Evolutionary conservation across 345 rosid species (phyloP).

Genomic region (Pelargonium nanum): DNA sequence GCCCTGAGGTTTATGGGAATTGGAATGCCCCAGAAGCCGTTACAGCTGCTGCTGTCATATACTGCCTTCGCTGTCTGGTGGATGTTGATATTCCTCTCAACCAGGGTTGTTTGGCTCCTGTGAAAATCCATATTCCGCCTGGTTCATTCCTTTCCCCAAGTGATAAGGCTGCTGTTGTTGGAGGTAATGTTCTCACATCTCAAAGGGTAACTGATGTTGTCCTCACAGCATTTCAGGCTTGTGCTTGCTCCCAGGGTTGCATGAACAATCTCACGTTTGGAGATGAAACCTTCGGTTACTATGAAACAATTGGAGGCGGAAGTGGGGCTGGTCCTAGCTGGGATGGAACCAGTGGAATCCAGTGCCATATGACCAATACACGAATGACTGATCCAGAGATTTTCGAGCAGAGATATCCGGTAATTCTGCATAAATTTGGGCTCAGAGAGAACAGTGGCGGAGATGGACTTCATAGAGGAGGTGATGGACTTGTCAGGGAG

Average conservation of each 20-base stretch:
- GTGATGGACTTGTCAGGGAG: slow-evolving; percentile 84
- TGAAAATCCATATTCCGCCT: slow-evolving; percentile 55
- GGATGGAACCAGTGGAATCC: slow-evolving; percentile 92
- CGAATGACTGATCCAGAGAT: slow-evolving; percentile 99
- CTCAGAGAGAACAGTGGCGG: slow-evolving; percentile 84
- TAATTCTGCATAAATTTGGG: slow-evolving; percentile 68
- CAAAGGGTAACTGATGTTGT: slow-evolving; percentile 87
- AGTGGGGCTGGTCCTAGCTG: slow-evolving; percentile 86
- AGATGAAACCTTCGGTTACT: slow-evolving; percentile 75
- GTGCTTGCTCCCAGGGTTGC: slow-evolving; percentile 96
- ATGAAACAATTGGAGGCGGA: slow-evolving; percentile 94
- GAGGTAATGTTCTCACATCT: slow-evolving; percentile 91
- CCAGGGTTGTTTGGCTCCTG: slow-evolving; percentile 94
- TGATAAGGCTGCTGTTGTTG: slow-evolving; percentile 92
- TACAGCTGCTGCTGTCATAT: slow-evolving; percentile 87
- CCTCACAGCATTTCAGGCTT: slow-evolving; percentile 79
- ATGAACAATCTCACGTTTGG: slow-evolving; percentile 99
- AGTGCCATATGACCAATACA: slow-evolving; percentile 97
- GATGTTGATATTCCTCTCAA: slow-evolving; percentile 88
- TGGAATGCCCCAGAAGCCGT: slow-evolving; percentile 99
- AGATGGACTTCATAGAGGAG: slow-evolving; percentile 59
- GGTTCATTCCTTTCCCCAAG: slow-evolving; percentile 91
- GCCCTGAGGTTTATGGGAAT: slow-evolving; percentile 86
- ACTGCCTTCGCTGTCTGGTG: slow-evolving; percentile 82
- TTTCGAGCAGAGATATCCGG: slow-evolving; percentile 92